phyloP scores from a whole-genome alignment of 176 grass and related monocot genomes.

The Musa troglodytarum region DNA sequence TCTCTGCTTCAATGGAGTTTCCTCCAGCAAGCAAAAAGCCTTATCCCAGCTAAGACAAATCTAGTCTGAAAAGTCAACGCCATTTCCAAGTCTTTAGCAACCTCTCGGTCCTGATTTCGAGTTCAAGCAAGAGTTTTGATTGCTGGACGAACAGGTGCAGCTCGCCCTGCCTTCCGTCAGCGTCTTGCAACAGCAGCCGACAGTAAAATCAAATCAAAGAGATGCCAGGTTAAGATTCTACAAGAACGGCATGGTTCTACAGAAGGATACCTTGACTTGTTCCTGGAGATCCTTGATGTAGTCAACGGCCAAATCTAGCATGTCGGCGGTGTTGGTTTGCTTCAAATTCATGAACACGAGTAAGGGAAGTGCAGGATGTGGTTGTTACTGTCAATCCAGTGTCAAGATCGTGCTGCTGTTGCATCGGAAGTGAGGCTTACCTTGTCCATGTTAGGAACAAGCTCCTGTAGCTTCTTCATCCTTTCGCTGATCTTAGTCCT shows the following conservation, averaged over 20 bases:
- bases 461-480: constrained; percentile 11
- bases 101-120: too few species aligned
- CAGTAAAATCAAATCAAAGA: background rate
- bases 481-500: constrained; percentile 17
- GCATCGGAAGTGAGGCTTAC: background rate
- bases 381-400: background rate
- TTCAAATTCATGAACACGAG: background rate
- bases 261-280: constrained; percentile 11
- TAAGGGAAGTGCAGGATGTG: background rate
- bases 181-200: background rate
- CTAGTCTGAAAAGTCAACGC: background rate
- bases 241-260: background rate
- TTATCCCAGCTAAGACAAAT: background rate
- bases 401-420: background rate
- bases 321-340: constrained; percentile 13
- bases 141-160: background rate
- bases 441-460: constrained; percentile 21
- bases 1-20: background rate
- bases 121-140: background rate
- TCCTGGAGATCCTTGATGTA: constrained; percentile 17
- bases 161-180: background rate
- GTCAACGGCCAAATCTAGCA: constrained; percentile 8
- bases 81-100: background rate
- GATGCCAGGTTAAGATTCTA: background rate
- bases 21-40: background rate